Percentiles rank a stretch among this genome's conserved stretches.
These are phyloP conservation scores for Pleurotus djamor DNA, from an alignment of 768 basidiomycete genomes.

Conservation along the genomic window DNA sequence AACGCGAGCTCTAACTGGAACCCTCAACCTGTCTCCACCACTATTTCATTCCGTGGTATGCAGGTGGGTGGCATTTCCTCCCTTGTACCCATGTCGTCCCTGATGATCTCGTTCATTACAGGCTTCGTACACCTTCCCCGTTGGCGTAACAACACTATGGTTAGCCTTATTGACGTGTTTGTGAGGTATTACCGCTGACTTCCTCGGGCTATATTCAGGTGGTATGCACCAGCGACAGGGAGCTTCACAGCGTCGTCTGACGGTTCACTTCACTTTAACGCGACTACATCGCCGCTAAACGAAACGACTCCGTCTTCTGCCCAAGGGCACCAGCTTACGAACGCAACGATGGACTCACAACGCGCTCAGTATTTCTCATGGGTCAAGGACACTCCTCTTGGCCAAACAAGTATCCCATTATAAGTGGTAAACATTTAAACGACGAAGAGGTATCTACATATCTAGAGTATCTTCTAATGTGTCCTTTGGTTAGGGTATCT, in stretches of 20 bases:
- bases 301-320: background rate
- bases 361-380: background rate
- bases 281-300: background rate
- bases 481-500: too few species aligned
- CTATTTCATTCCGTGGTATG: conserved; percentile 62
- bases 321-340: background rate
- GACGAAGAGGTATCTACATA: background rate
- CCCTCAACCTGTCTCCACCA: conserved; percentile 50
- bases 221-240: background rate
- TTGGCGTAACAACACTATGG: conserved; percentile 66
- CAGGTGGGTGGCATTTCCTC: conserved; percentile 36
- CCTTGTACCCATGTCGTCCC: background rate
- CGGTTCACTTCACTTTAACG: background rate
- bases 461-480: too few species aligned
- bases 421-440: background rate
- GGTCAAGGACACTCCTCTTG: background rate
- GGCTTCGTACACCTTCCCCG: conserved; percentile 77
- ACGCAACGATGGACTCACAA: background rate
- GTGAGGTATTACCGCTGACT: background rate
- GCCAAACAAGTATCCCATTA: background rate
- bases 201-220: background rate
- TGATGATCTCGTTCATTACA: conserved; percentile 12
- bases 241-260: background rate
- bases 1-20: conserved; percentile 48
- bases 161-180: conserved; percentile 24